Percentiles rank a stretch among this genome's conserved stretches.
Evolutionary conservation across 1,139 yeast species (phyloP).

Genomic region (Saccharomycopsis hybrid): DNA sequence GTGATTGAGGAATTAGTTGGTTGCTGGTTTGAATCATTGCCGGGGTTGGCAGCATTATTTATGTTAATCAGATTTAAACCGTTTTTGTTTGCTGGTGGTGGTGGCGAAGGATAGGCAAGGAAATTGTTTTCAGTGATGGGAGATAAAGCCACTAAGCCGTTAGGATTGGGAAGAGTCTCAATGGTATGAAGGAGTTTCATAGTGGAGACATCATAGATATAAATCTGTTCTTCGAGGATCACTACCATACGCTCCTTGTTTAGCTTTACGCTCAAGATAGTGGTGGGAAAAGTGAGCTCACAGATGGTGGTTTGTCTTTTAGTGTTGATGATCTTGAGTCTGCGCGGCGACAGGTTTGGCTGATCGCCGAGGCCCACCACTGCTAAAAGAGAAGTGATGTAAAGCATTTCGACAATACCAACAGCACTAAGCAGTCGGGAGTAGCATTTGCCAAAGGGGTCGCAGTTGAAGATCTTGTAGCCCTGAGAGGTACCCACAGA

Average conservation of each 20-base stretch:
- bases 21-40: conserved; percentile 1
- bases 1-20: conserved; percentile 13
- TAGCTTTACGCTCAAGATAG: conserved; percentile 71
- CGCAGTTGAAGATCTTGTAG: conserved; percentile 53
- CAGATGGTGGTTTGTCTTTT: conserved; percentile 68
- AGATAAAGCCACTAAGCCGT: conserved; percentile 53
- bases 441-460: conserved; percentile 53
- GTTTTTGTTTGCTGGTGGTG: conserved; percentile 23
- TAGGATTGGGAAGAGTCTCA: conserved; percentile 69
- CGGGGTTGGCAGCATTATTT: conserved; percentile 10
- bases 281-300: conserved; percentile 83
- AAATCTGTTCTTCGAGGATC: conserved; percentile 76
- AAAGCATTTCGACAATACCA: conserved; percentile 55
- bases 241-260: conserved; percentile 72
- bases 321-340: conserved; percentile 58
- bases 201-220: conserved; percentile 79
- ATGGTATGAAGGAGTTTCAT: conserved; percentile 87
- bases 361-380: conserved; percentile 46
- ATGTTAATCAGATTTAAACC: conserved; percentile 12
- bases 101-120: conserved; percentile 85
- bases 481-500: conserved; percentile 51
- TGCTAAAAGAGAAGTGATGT: conserved; percentile 63
- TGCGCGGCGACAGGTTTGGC: conserved; percentile 38
- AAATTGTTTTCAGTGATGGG: conserved; percentile 57
- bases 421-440: conserved; percentile 29